These are phyloP conservation scores for Posidonia oceanica DNA, from an alignment of 116 monocot species.

Conservation along the genomic window DNA sequence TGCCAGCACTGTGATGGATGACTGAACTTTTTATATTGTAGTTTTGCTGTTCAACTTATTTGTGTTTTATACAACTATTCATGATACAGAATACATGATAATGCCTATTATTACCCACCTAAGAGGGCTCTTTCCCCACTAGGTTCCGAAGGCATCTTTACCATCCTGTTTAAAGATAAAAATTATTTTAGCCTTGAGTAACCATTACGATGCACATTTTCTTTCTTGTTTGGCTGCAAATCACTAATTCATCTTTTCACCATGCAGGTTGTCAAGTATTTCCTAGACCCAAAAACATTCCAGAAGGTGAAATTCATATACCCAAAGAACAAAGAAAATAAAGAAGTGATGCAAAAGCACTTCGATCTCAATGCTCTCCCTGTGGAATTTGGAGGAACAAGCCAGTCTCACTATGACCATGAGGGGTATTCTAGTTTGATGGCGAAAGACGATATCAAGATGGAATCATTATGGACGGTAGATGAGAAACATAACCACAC, in stretches of 20 bases:
- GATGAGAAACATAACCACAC: background rate
- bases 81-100: too few relatives aligned
- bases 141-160: too few relatives aligned
- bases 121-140: too few relatives aligned
- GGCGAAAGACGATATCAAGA: constrained; percentile 56
- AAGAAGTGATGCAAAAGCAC: constrained; percentile 40
- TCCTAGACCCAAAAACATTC: constrained; percentile 63
- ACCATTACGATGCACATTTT: background rate
- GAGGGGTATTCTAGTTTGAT: constrained; percentile 57
- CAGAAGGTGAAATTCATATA: constrained; percentile 84
- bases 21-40: too few relatives aligned
- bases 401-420: constrained; percentile 38
- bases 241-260: background rate
- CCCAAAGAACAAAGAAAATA: constrained; percentile 62
- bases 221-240: background rate
- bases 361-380: constrained; percentile 55
- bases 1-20: too few relatives aligned
- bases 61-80: too few relatives aligned
- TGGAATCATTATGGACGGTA: constrained; percentile 25
- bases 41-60: too few relatives aligned
- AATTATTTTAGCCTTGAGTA: background rate
- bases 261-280: constrained; percentile 61
- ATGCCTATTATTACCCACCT: too few relatives aligned
- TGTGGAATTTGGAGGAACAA: constrained; percentile 65
- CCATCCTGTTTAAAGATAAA: too few relatives aligned